Base-by-base conservation (phyloP, 208 protist genomes). In the Crithidia mellificae region DNA sequence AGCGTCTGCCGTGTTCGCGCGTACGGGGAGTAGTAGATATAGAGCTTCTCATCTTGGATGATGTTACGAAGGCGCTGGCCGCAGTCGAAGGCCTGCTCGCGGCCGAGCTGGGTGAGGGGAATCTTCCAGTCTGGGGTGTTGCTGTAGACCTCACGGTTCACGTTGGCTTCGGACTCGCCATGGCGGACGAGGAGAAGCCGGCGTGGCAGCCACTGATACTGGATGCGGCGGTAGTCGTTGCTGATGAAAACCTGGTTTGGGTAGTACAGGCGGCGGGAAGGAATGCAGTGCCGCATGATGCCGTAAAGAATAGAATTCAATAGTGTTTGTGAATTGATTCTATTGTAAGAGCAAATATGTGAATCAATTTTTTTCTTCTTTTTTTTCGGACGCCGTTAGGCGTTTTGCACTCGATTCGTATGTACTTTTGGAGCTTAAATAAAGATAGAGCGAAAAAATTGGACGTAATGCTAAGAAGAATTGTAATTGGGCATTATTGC, bases 11-110 rank as follows among this genome's bases (percentile, higher is more conserved):
- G 77, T 32, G 92, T 86, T 41, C 95, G 90, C 4, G 66, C 47
- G 73, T 95, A 97, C 1, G 95, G 95, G 6, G 89, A 96, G 67
- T 95, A 91, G 80, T 96, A 97, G 20, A 97, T 85, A 70, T 93
- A 88, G 2, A 92, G 29, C 58, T 81, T 76, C 34, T 96, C 91
- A 41, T 94, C 81, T 41, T 81, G 77, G 17, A 97, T 78, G 44
- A 97, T 87, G 8, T 76, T 67, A 22, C 83, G 80, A 15, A 97
- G 81, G 2, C 79, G 73, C 30, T 72, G 57, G 38, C 93, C 95
- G 53, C 91, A 96, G 72, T 95, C 83, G 25, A 81, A 72, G 19
- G 93, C 91, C 83, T 97, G 93, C 61, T 73, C 78, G 6, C 79
- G 71, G n/a, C 95, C 95, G 2, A 61, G 68, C 25, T 41, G 59